These are phyloP conservation scores for Dichotomocladium elegans DNA, from an alignment of 371 early-diverging fungal genomes.

Conservation along the genomic window DNA sequence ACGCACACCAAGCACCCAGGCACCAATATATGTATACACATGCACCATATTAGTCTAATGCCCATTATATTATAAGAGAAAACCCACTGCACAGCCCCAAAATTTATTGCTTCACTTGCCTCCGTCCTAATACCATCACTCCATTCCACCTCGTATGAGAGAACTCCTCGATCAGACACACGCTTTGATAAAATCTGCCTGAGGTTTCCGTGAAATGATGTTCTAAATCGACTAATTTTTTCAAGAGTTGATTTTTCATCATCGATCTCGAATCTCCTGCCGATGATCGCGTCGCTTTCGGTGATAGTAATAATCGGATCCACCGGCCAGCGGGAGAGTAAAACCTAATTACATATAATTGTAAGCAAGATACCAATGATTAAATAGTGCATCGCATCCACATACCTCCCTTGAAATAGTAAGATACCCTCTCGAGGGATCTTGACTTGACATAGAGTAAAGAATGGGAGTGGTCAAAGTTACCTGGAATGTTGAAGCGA, in stretches of 20 bases:
- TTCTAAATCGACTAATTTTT: too few species aligned
- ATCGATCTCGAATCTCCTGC: not conserved
- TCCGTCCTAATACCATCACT: conserved; percentile 1
- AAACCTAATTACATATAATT: not conserved
- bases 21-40: not conserved
- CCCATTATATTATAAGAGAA: not conserved
- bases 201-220: not conserved
- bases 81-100: not conserved
- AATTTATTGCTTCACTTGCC: not conserved
- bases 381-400: too few species aligned
- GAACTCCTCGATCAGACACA: not conserved
- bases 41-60: not conserved
- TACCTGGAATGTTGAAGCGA: too few species aligned
- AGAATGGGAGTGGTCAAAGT: too few species aligned
- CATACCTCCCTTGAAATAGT: not conserved
- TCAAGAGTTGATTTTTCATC: too few species aligned
- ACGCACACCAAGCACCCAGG: not conserved
- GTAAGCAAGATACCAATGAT: not conserved
- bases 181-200: not conserved
- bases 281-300: not conserved
- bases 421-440: too few species aligned
- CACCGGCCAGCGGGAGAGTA: not conserved
- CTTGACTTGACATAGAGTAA: too few species aligned
- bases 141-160: conserved; percentile 5
- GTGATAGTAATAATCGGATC: not conserved